Evolutionary conservation across 2,329 filamentous ascomycete species (phyloP).

Genomic region (Cladosporium sp.): DNA sequence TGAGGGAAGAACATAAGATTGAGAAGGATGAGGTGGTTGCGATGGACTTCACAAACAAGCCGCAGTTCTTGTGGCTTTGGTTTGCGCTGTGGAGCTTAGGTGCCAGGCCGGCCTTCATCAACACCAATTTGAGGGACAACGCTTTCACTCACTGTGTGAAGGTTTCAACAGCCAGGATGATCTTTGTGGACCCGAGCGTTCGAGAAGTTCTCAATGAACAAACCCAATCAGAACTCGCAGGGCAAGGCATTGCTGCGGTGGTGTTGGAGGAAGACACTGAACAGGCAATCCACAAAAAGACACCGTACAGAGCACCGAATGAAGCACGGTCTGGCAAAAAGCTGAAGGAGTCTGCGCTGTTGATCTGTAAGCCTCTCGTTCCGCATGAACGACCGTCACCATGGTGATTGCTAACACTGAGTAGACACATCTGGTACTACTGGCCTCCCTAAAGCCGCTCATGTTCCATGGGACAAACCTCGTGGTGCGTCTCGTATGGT

Average conservation of each 20-base stretch:
- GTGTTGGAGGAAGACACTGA: slow-evolving; percentile 55
- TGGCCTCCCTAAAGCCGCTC: slow-evolving; percentile 64
- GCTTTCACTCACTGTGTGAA: slow-evolving; percentile 71
- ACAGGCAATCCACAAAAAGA: slow-evolving; percentile 36
- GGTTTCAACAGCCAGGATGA: slow-evolving; percentile 61
- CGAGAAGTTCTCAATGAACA: slow-evolving; percentile 55
- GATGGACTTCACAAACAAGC: slow-evolving; percentile 75
- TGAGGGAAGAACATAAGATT: slow-evolving; percentile 61
- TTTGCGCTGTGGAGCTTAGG: slow-evolving; percentile 80
- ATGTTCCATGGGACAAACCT: slow-evolving; percentile 33
- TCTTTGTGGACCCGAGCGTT: slow-evolving; percentile 65
- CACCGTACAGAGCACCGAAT: slow-evolving; percentile 29
- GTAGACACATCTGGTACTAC: slow-evolving; percentile 74
- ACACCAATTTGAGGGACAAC: slow-evolving; percentile 73
- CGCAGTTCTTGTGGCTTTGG: slow-evolving; percentile 71
- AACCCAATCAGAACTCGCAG: slow-evolving; percentile 40
- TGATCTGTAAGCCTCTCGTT: slow-evolving; percentile 54
- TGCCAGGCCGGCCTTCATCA: slow-evolving; percentile 79
- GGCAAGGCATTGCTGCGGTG: slow-evolving; percentile 52
- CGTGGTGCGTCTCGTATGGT: slow-evolving; percentile 24
- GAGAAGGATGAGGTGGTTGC: slow-evolving; percentile 72
- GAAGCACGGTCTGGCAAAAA: slow-evolving; percentile 26
- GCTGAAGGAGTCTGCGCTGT: slow-evolving; percentile 55
- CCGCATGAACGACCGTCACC: no score
- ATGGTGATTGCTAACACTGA: no score